These are phyloP conservation scores for Neofusicoccum laricinum DNA, from an alignment of 2,329 filamentous ascomycete genomes.

Conservation along the genomic window DNA sequence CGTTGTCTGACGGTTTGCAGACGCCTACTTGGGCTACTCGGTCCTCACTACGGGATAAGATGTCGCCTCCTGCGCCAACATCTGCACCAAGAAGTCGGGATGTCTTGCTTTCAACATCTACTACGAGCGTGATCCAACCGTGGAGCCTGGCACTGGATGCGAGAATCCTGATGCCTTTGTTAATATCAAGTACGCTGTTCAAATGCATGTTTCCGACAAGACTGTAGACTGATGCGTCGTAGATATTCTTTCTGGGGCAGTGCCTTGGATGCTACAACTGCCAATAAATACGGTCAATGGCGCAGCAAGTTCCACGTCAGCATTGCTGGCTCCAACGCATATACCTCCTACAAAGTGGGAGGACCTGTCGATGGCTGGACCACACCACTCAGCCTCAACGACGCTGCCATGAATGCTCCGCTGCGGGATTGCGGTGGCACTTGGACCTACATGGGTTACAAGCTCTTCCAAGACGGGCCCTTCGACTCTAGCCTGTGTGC, in stretches of 20 bases:
- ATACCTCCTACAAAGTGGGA: not conserved
- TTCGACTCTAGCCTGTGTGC: constrained; percentile 31
- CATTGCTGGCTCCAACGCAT: constrained; percentile 22
- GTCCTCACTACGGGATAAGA: constrained; percentile 14
- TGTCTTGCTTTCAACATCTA: constrained; percentile 25
- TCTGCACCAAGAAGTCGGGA: constrained; percentile 13
- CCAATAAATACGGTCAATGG: constrained; percentile 27
- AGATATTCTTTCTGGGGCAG: constrained; percentile 23
- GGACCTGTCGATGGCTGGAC: constrained; percentile 7
- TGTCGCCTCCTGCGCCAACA: constrained; percentile 16
- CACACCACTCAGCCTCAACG: constrained; percentile 18
- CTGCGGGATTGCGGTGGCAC: not conserved
- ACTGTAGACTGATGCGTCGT: too few relatives aligned
- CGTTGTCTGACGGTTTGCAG: not conserved
- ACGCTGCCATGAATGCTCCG: constrained; percentile 30
- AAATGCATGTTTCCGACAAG: too few relatives aligned
- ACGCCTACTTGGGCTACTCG: not conserved
- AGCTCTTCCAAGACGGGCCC: constrained; percentile 24
- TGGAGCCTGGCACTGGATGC: constrained; percentile 19
- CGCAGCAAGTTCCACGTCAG: constrained; percentile 21
- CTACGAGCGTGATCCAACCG: constrained; percentile 21
- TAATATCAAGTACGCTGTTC: constrained; percentile 27
- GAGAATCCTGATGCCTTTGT: constrained; percentile 17
- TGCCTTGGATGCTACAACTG: constrained; percentile 23
- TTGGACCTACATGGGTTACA: constrained; percentile 28